Evolutionary conservation across 2,329 filamentous ascomycete species (phyloP).

Genomic region (Zymoseptoria brevis): DNA sequence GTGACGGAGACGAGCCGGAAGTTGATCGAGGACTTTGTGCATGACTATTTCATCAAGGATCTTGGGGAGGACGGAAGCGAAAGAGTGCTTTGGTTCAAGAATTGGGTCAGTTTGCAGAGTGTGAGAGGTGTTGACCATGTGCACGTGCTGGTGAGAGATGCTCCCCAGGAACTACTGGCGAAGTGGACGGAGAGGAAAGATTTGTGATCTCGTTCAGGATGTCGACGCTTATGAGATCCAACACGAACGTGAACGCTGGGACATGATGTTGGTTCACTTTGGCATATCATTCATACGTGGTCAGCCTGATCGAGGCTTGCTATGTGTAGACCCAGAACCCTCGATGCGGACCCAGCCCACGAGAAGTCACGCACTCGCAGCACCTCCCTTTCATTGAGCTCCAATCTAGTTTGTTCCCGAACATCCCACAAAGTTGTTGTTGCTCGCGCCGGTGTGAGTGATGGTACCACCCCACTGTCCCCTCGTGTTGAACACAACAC

Average conservation of each 20-base stretch:
- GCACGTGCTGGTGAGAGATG: constrained; percentile 46
- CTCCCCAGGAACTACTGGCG: constrained; percentile 30
- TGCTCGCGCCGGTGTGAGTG: constrained; percentile 62
- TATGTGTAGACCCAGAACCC: no score
- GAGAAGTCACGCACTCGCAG: no score
- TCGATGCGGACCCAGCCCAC: no score
- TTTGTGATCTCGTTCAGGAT: constrained; percentile 4
- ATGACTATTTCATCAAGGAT: constrained; percentile 41
- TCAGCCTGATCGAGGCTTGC: no score
- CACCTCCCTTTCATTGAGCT: no score
- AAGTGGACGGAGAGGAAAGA: constrained; percentile 25
- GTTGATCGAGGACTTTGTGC: constrained; percentile 44
- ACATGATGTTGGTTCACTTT: no score
- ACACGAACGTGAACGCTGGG: no score
- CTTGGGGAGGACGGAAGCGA: constrained; percentile 29
- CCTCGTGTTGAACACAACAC: constrained; percentile 53
- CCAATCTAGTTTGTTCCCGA: constrained; percentile 29
- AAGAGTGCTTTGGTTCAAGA: constrained; percentile 58
- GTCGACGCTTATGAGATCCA: no score
- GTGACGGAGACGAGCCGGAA: constrained; percentile 43
- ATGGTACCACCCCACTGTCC: constrained; percentile 56
- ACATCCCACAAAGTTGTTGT: constrained; percentile 62
- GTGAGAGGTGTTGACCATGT: constrained; percentile 52
- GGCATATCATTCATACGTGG: no score
- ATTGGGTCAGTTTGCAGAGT: constrained; percentile 54